Conservation (phyloP, 331 rosid genomes). For the Prunus yedoensis region DNA sequence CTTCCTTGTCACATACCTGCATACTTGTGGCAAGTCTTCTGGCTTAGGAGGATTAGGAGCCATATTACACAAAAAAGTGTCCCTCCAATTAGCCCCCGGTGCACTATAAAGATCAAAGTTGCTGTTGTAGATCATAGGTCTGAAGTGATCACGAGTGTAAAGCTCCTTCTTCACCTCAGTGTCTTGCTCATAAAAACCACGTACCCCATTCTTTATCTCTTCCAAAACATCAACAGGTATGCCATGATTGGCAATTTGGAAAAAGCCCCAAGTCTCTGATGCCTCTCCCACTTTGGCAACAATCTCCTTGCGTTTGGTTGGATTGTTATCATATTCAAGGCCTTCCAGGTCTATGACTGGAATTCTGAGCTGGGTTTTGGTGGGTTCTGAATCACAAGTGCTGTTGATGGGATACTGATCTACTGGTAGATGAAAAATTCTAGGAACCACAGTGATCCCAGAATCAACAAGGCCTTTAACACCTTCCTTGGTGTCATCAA, state of each 20-base stretch:
- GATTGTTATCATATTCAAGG: background rate
- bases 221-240: slow-evolving; percentile 11
- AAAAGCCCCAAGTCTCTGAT: slow-evolving; percentile 27
- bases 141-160: slow-evolving; percentile 12
- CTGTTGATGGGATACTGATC: background rate
- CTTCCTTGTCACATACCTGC: slow-evolving; percentile 18
- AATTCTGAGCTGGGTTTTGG: background rate
- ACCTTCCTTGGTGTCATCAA: slow-evolving; percentile 39
- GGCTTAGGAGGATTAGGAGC: slow-evolving; percentile 25
- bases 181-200: slow-evolving; percentile 30
- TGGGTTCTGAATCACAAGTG: background rate
- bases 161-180: slow-evolving; percentile 17
- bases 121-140: slow-evolving; percentile 19
- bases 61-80: slow-evolving; percentile 8
- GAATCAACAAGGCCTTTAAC: slow-evolving; percentile 45
- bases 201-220: slow-evolving; percentile 18
- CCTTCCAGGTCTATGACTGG: slow-evolving; percentile 32
- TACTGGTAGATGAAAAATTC: slow-evolving; percentile 22
- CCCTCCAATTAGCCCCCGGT: slow-evolving; percentile 42
- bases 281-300: slow-evolving; percentile 25
- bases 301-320: background rate
- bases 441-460: slow-evolving; percentile 32
- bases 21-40: slow-evolving; percentile 31
- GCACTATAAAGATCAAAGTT: slow-evolving; percentile 42
- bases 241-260: slow-evolving; percentile 35